Percentiles rank a stretch among this genome's conserved stretches.
phyloP scores from a whole-genome alignment of 2,329 filamentous ascomycete genomes.

The Fusarium chuoi region DNA sequence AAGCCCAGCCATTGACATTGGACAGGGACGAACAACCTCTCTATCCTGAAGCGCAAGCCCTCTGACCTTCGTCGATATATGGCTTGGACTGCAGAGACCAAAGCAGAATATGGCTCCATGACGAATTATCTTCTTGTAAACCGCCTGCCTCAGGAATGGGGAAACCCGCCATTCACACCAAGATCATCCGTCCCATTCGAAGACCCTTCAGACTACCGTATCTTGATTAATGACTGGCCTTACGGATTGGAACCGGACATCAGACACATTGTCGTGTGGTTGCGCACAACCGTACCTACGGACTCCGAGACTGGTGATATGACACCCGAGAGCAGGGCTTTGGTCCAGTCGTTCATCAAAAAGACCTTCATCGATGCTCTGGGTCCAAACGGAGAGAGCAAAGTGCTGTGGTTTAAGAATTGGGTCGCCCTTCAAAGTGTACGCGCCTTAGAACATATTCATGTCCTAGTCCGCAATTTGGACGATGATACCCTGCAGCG shows the following conservation, averaged over 20 bases:
- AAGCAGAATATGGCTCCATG: constrained; percentile 80
- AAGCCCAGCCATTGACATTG: constrained; percentile 22
- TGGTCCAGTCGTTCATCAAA: constrained; percentile 76
- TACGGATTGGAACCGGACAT: constrained; percentile 77
- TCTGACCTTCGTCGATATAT: constrained; percentile 84
- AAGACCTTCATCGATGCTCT: constrained; percentile 73
- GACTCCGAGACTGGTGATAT: constrained; percentile 77
- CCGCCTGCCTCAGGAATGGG: constrained; percentile 76
- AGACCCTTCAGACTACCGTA: constrained; percentile 69
- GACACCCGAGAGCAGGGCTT: constrained; percentile 70
- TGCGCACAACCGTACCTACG: constrained; percentile 81
- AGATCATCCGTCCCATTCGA: constrained; percentile 62
- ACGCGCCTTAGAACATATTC: constrained; percentile 87
- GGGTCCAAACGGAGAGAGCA: constrained; percentile 58
- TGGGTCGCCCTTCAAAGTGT: constrained; percentile 91
- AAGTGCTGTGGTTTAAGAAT: constrained; percentile 91
- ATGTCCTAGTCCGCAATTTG: constrained; percentile 73
- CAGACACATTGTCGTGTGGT: constrained; percentile 92
- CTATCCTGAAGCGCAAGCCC: constrained; percentile 80
- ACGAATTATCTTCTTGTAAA: constrained; percentile 80
- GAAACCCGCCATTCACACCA: constrained; percentile 64
- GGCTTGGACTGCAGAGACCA: constrained; percentile 76
- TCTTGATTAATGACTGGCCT: constrained; percentile 93
- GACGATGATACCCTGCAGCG: constrained; percentile 61
- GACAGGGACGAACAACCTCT: constrained; percentile 69